Evolutionary conservation across 2,329 filamentous ascomycete species (phyloP).

Genomic region (Colletotrichum gigasporum): DNA sequence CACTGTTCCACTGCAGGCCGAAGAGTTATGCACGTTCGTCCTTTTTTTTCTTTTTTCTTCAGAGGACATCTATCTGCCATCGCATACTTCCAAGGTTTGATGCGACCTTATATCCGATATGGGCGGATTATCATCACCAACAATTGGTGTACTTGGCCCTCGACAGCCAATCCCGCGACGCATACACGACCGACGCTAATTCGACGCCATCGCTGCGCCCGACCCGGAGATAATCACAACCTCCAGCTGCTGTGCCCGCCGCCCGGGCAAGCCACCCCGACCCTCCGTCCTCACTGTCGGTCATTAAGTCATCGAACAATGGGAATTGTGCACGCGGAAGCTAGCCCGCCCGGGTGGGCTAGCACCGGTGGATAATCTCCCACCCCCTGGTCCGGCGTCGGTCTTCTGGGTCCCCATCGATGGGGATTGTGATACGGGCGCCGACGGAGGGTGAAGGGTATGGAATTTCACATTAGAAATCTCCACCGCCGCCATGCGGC

Average conservation of each 20-base stretch:
- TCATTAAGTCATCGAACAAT: conserved; percentile 8
- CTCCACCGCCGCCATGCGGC: conserved; percentile 8
- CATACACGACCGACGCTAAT: background rate
- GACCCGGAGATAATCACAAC: conserved; percentile 24
- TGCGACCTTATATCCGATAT: background rate
- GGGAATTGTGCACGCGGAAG: conserved; percentile 20
- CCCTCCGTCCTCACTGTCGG: conserved; percentile 8
- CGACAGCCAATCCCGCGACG: background rate
- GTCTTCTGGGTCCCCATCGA: conserved; percentile 4
- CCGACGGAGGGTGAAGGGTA: conserved; percentile 25
- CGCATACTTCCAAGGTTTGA: conserved; percentile 18
- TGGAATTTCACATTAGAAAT: conserved; percentile 25
- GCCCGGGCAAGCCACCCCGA: background rate
- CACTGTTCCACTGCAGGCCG: background rate
- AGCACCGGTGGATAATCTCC: conserved; percentile 10
- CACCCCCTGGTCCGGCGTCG: conserved; percentile 2
- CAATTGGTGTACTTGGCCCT: background rate
- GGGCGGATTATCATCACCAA: background rate
- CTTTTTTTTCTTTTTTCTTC: conserved; percentile 9
- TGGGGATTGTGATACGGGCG: conserved; percentile 20
- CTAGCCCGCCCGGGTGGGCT: conserved; percentile 16
- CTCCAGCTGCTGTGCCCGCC: conserved; percentile 5
- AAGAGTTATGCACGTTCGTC: conserved; percentile 14
- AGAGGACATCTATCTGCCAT: conserved; percentile 23
- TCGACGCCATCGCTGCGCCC: background rate